Percentiles rank a stretch among this genome's conserved stretches.
Conservation (phyloP, 2,329 filamentous ascomycete species). For the Cordyceps militaris region DNA sequence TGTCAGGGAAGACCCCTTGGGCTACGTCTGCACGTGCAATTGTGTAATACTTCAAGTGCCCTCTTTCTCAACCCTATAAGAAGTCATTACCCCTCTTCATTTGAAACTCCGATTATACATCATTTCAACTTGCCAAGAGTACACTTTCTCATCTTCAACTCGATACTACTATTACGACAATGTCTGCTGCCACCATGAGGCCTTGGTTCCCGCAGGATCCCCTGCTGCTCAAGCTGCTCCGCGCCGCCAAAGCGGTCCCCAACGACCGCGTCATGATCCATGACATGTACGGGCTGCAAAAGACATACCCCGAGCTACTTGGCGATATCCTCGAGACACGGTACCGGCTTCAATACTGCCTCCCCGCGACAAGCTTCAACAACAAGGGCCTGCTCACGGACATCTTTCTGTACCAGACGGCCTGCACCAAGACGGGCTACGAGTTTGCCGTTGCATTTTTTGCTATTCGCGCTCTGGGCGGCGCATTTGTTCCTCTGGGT, state of each 20-base stretch:
- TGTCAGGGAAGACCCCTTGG: too few species aligned
- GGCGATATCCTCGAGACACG: constrained; percentile 18
- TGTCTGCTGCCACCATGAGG: background rate
- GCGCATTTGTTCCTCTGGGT: constrained; percentile 17
- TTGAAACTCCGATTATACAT: too few species aligned
- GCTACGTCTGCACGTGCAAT: background rate
- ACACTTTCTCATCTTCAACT: background rate
- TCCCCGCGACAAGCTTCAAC: constrained; percentile 10
- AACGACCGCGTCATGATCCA: constrained; percentile 10
- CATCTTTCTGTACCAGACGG: constrained; percentile 11
- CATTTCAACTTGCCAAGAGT: too few species aligned
- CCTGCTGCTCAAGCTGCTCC: constrained; percentile 15
- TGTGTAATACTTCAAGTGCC: background rate
- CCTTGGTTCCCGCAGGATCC: constrained; percentile 13
- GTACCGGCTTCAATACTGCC: constrained; percentile 1
- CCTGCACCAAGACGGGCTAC: constrained; percentile 18
- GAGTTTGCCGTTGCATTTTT: constrained; percentile 21
- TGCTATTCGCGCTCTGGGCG: constrained; percentile 17
- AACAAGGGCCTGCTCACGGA: constrained; percentile 10
- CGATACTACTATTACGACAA: background rate
- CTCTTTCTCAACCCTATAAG: background rate
- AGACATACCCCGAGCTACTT: constrained; percentile 17
- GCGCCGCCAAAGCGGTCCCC: constrained; percentile 10
- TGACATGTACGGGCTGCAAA: constrained; percentile 17
- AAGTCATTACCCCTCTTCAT: background rate